Evolutionary conservation across 2,329 filamentous ascomycete species (phyloP).

Genomic region (Pseudocercospora fijiensis): DNA sequence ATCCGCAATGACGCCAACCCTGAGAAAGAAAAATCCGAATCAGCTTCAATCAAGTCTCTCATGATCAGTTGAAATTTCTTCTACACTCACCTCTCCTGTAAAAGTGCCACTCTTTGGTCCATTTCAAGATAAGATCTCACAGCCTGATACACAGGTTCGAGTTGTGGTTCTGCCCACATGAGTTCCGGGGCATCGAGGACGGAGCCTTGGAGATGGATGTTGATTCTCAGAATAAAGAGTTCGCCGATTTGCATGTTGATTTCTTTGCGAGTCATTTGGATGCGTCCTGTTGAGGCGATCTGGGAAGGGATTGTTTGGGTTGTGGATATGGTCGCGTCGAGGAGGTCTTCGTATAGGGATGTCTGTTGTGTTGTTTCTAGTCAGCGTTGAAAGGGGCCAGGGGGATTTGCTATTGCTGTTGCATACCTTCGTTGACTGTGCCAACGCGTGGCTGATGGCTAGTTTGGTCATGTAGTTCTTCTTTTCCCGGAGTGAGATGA

Average conservation of each 20-base stretch:
- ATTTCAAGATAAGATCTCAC: slow-evolving; percentile 96
- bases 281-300: slow-evolving; percentile 88
- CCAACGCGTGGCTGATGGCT: slow-evolving; percentile 90
- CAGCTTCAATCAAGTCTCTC: no score
- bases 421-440: slow-evolving; percentile 85
- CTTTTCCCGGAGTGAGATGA: slow-evolving; percentile 91
- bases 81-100: slow-evolving; percentile 67
- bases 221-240: slow-evolving; percentile 95
- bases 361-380: slow-evolving; percentile 59
- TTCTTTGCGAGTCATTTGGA: slow-evolving; percentile 79
- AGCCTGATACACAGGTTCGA: slow-evolving; percentile 94
- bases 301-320: slow-evolving; percentile 92
- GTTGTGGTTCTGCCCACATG: slow-evolving; percentile 96
- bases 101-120: slow-evolving; percentile 85
- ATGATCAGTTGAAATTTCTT: no score
- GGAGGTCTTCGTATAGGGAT: slow-evolving; percentile 91
- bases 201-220: slow-evolving; percentile 94
- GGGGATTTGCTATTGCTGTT: no score
- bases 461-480: slow-evolving; percentile 98
- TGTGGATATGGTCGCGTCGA: slow-evolving; percentile 87
- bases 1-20: slow-evolving; percentile 86
- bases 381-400: no score
- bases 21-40: not conserved
- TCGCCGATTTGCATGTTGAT: slow-evolving; percentile 99
- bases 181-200: slow-evolving; percentile 95